Conservation (phyloP, 1,139 yeast species). For the Kurtzmaniella quercitrusa region DNA sequence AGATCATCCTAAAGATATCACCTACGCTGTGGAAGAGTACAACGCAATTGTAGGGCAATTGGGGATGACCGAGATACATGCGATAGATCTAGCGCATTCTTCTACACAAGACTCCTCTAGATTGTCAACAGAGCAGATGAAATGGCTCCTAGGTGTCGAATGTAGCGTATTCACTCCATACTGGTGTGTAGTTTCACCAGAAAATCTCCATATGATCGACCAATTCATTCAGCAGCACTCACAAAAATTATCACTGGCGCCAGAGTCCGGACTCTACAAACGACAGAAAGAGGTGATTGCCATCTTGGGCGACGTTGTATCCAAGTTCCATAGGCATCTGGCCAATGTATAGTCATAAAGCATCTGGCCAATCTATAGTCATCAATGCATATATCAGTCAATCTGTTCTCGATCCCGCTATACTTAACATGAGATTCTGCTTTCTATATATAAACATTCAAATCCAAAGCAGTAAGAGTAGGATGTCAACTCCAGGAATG, state of each 20-base stretch:
- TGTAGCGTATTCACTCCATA: slow-evolving; percentile 7
- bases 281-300: background rate
- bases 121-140: background rate
- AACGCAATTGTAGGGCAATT: slow-evolving; percentile 7
- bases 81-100: background rate
- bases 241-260: background rate
- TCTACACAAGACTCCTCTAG: background rate
- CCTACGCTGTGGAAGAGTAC: slow-evolving; percentile 17
- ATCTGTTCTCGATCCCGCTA: no score
- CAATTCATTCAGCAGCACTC: background rate
- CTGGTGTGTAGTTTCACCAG: background rate
- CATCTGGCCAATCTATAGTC: no score
- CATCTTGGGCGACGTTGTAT: background rate
- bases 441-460: no score
- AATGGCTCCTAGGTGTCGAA: slow-evolving; percentile 5
- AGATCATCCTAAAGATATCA: slow-evolving; percentile 8
- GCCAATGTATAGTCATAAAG: no score
- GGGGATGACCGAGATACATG: background rate
- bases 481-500: no score
- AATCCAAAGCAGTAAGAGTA: no score
- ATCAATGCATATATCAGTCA: no score
- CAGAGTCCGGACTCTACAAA: background rate
- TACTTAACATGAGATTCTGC: no score
- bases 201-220: background rate
- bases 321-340: background rate